Evolutionary conservation across 768 basidiomycete genomes (phyloP).

Genomic region (Plicaturopsis crispa): DNA sequence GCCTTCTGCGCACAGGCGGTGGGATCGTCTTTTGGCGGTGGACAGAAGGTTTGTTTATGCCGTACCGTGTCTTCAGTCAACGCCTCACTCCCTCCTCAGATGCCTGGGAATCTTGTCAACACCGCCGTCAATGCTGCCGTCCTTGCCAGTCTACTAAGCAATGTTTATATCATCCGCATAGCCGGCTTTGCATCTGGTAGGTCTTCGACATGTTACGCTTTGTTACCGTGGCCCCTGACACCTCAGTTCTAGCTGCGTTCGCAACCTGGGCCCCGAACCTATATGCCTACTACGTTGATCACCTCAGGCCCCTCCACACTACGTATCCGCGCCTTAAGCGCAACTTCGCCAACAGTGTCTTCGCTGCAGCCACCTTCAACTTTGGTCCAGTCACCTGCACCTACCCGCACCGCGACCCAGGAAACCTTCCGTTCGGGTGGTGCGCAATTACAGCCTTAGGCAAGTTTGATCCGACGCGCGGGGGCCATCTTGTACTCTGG

Average conservation of each 20-base stretch:
- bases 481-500: slow-evolving; percentile 26
- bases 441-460: slow-evolving; percentile 25
- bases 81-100: not conserved
- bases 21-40: slow-evolving; percentile 22
- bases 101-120: slow-evolving; percentile 2
- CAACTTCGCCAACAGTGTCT: slow-evolving; percentile 14
- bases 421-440: slow-evolving; percentile 23
- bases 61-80: not conserved
- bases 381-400: slow-evolving; percentile 14
- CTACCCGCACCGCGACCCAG: slow-evolving; percentile 15
- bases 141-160: slow-evolving; percentile 1
- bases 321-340: slow-evolving; percentile 3
- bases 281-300: slow-evolving; percentile 3
- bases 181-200: slow-evolving; percentile 12
- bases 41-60: slow-evolving; percentile 10
- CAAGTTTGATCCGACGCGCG: slow-evolving; percentile 15
- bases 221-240: not conserved
- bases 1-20: slow-evolving; percentile 10
- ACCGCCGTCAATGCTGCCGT: not conserved
- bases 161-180: slow-evolving; percentile 1
- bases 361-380: slow-evolving; percentile 20
- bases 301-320: not conserved
- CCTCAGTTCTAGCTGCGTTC: slow-evolving; percentile 5
- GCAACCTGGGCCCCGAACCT: slow-evolving; percentile 10
- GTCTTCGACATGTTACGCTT: not conserved